Evolutionary conservation across 345 rosid genomes (phyloP).

Genomic region (Arabis alpina): DNA sequence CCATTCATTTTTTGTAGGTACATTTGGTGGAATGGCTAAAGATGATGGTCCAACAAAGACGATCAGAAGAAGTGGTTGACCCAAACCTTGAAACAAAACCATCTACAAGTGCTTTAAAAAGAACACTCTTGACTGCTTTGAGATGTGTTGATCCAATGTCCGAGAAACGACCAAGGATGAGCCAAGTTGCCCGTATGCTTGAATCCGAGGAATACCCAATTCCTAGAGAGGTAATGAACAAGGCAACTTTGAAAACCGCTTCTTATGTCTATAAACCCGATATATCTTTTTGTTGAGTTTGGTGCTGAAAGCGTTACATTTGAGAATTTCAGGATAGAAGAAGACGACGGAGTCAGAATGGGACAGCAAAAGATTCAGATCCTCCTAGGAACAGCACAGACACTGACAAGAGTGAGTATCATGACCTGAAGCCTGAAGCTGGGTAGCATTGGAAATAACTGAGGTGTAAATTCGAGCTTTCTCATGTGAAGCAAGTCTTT

Average conservation of each 20-base stretch:
- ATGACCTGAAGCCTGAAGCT: slow-evolving; percentile 39
- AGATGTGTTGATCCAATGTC: slow-evolving; percentile 97
- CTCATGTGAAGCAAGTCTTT: slow-evolving; percentile 26
- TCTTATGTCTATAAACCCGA: not conserved
- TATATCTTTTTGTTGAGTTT: slow-evolving; percentile 8
- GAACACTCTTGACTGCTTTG: slow-evolving; percentile 89
- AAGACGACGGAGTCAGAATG: slow-evolving; percentile 39
- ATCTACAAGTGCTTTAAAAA: slow-evolving; percentile 83
- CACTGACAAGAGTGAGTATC: slow-evolving; percentile 43
- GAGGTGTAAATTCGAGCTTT: slow-evolving; percentile 37
- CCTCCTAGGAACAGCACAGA: slow-evolving; percentile 49
- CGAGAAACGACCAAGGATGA: slow-evolving; percentile 92
- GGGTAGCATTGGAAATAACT: slow-evolving; percentile 31
- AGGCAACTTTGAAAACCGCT: not conserved
- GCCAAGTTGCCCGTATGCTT: slow-evolving; percentile 99
- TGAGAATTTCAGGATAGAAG: slow-evolving; percentile 39
- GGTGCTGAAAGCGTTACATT: slow-evolving; percentile 18
- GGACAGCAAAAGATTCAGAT: slow-evolving; percentile 36
- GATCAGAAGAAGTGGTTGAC: slow-evolving; percentile 93
- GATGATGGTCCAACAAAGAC: slow-evolving; percentile 96
- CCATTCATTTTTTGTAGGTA: slow-evolving; percentile 53
- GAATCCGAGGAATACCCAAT: slow-evolving; percentile 96
- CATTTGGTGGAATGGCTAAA: slow-evolving; percentile 98
- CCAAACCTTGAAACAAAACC: slow-evolving; percentile 87
- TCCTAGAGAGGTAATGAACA: slow-evolving; percentile 78